Evolutionary conservation across 2,329 filamentous ascomycete species (phyloP).

Genomic region (Apiospora sp.): DNA sequence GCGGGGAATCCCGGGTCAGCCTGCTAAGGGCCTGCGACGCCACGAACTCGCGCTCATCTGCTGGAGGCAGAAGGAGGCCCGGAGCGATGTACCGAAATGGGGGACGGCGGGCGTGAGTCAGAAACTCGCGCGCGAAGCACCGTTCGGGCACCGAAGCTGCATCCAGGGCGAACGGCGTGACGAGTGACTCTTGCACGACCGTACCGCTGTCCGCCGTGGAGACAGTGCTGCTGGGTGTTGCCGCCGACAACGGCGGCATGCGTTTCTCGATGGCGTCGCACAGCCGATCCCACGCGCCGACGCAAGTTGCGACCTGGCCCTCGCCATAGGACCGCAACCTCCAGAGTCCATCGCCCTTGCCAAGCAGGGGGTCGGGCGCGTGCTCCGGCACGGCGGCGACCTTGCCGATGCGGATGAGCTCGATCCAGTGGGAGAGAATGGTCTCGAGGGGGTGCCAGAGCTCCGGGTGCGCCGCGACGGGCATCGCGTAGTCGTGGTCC

Average conservation of each 20-base stretch:
- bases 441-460: constrained; percentile 39
- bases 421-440: constrained; percentile 36
- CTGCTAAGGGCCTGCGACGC: constrained; percentile 34
- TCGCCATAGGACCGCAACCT: constrained; percentile 42
- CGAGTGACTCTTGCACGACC: constrained; percentile 7
- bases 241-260: background rate
- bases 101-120: constrained; percentile 34
- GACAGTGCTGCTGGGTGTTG: too few relatives aligned
- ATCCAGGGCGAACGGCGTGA: constrained; percentile 28
- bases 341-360: constrained; percentile 37
- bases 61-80: constrained; percentile 28
- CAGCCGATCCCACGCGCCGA: constrained; percentile 38
- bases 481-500: constrained; percentile 28
- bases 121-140: constrained; percentile 34
- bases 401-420: constrained; percentile 34
- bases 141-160: constrained; percentile 31
- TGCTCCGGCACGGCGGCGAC: constrained; percentile 15
- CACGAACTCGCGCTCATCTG: constrained; percentile 32
- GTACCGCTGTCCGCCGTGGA: too few relatives aligned
- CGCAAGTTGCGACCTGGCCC: constrained; percentile 35
- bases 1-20: constrained; percentile 27
- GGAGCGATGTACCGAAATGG: constrained; percentile 34
- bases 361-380: background rate
- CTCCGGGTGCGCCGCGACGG: constrained; percentile 31
- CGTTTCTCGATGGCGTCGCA: constrained; percentile 38